Evolutionary conservation across 257 asterid species (phyloP), one percentile per base, ranked within the genome.

Genomic region (Solanum microdontum): DNA sequence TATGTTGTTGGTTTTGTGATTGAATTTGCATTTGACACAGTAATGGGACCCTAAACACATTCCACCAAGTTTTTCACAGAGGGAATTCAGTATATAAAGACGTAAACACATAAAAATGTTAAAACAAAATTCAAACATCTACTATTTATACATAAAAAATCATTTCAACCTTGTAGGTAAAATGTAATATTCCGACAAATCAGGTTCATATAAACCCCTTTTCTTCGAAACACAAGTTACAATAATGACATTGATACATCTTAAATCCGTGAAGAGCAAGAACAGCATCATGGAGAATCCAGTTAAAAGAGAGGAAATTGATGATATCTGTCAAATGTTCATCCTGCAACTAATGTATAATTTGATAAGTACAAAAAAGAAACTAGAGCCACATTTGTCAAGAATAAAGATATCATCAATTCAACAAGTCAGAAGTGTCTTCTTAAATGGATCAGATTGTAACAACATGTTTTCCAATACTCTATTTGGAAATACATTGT

Each of bases 371-470:
- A 45, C 55, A 45, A 45, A 45, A 45, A 45, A 45, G 55, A 45
- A 74, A 9, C 30, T 19, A 34, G 82, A 23, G 15, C 17, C 19
- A 74, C 82, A 21, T 74, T 74, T 36, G 82, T 75, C 32, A 37
- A 75, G 82, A 36, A 75, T 2, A 75, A 83, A 48, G 40, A 36
- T 69, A 73, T 11, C 62, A 72, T 28, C 77, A 45, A 3, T 3
- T 11, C 30, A 87, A 80, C 88, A 82, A 93, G 30, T 90, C 94
- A n/a, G 91, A 1, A 79, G 69, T 0, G 94, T 88, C 92, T 91
- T 95, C 73, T 73, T 90, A 83, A 92, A 93, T 23, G 94, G 92
- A 74, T 94, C 92, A 12, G 80, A 77, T 39, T 64, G 90, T 33
- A 93, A 93, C 92, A 95, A 84, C 89, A 91, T 89, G 19, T 30